Base-by-base conservation (phyloP, 768 basidiomycete species). In the Sporobolomyces pararoseus region DNA sequence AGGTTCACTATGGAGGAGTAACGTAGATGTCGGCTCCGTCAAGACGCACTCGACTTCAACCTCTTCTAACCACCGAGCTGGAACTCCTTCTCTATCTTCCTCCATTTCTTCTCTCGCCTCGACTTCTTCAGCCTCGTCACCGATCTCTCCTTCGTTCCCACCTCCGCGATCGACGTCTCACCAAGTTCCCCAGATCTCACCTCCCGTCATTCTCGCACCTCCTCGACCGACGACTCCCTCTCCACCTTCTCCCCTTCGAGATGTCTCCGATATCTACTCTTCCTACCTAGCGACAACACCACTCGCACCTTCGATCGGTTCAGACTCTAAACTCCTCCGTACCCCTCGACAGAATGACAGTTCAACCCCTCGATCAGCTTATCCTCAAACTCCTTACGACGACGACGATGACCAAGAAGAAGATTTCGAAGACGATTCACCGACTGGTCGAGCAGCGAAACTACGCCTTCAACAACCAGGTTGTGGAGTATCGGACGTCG, bases 221-320 rank as follows among this genome's bases (percentile, higher is more conserved):
- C 52, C 64, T 52, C 63, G 32, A 53, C 65, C 61, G 16, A 53
- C 53, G 21, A 64, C 44, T 29, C 53, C 47, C 7, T 37, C 54
- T 6, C n/a, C 51, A 7, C 35, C 50, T 23, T 39, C 46, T 4
- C 27, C 19, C 10, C 46, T 34, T 23, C 12, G 23, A 47, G 39
- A 51, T 27, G 10, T 49, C 0, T 32, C 32, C 29, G 70, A 72
- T 53, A 65, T 68, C 49, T 68, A 68, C 59, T 39, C 63, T 37
- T 65, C 65, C 19, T 72, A 67, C 60, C 66, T 68, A 52, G 42
- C 61, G 21, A 34, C 66, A 19, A 72, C 71, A 4, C 71, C 66
- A 0, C 63, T 62, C 34, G 69, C 59, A 0, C 23, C 21, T 14
- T 32, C 21, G n/a, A n/a, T n/a, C n/a, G n/a, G n/a, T n/a, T 47